These are phyloP conservation scores for Picea glauca DNA, from an alignment of 75 land plant species.

Conservation along the genomic window DNA sequence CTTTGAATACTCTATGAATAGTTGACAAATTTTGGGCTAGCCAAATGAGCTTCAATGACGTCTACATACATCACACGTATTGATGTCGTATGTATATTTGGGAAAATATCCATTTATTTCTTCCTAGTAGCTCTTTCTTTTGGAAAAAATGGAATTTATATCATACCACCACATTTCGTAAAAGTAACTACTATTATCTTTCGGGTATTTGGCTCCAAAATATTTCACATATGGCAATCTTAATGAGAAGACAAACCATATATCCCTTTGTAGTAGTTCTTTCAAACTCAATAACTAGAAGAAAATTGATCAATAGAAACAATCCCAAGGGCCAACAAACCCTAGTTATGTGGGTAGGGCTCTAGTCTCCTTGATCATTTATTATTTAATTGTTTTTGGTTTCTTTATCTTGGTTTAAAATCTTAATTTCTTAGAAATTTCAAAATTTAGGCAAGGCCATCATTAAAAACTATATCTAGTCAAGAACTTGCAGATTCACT, in stretches of 20 bases:
- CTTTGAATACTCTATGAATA: conserved; percentile 12
- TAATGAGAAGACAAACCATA: conserved; percentile 77
- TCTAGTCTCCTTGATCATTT: neutral
- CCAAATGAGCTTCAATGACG: conserved; percentile 66
- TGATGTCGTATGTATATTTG: conserved; percentile 92
- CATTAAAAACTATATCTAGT: conserved; percentile 32
- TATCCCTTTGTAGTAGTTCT: conserved; percentile 94
- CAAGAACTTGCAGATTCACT: conserved; percentile 55
- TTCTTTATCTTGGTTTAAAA: neutral
- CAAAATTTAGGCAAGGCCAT: conserved; percentile 61
- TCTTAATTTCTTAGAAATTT: neutral
- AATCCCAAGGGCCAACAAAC: conserved; percentile 78
- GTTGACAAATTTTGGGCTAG: conserved; percentile 93
- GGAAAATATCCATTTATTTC: conserved; percentile 24
- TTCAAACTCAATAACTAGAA: conserved; percentile 83
- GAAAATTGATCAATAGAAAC: conserved; percentile 62
- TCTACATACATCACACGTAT: conserved; percentile 39
- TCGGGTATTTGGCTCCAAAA: conserved; percentile 93
- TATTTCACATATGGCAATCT: conserved; percentile 98
- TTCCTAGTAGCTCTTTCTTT: neutral
- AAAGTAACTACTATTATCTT: neutral
- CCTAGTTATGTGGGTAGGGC: conserved; percentile 82
- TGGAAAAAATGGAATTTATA: neutral
- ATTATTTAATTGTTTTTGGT: neutral
- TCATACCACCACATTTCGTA: neutral